Conservation (phyloP, 108 stramenopile species). For the Skeletonema grethae region DNA sequence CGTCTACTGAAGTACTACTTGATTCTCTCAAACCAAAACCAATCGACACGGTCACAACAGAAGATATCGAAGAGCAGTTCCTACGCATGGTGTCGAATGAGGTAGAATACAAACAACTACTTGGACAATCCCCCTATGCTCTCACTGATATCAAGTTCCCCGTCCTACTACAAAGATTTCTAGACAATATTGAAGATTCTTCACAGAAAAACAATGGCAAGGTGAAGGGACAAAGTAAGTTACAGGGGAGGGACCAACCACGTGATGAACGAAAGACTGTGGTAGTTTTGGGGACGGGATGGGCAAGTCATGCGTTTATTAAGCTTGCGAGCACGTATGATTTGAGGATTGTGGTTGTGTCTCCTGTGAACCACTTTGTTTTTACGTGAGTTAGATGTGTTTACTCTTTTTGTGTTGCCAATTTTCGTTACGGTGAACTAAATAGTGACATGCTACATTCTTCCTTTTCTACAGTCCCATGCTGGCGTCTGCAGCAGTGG, state of each 20-base stretch:
- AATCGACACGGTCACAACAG: background rate
- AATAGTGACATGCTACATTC: background rate
- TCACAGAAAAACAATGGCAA: slow-evolving; percentile 42
- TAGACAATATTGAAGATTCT: slow-evolving; percentile 41
- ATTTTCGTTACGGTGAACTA: too few species aligned
- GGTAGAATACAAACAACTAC: slow-evolving; percentile 29
- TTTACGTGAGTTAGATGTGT: slow-evolving; percentile 19
- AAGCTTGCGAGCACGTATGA: slow-evolving; percentile 62
- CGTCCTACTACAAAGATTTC: slow-evolving; percentile 30
- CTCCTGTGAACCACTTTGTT: slow-evolving; percentile 37
- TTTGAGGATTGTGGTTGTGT: slow-evolving; percentile 54
- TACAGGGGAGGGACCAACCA: background rate
- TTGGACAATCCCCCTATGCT: slow-evolving; percentile 39
- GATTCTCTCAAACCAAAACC: background rate
- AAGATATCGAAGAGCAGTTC: slow-evolving; percentile 38
- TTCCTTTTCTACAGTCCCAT: slow-evolving; percentile 22
- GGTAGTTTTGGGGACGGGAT: slow-evolving; percentile 57
- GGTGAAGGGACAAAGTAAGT: slow-evolving; percentile 26
- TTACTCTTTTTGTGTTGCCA: background rate
- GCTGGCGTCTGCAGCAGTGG: slow-evolving; percentile 37
- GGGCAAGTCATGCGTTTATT: slow-evolving; percentile 68
- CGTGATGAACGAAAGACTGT: slow-evolving; percentile 44
- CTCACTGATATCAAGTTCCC: slow-evolving; percentile 31
- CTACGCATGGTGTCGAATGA: slow-evolving; percentile 51
- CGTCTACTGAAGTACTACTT: background rate